Conservation (phyloP, 139 green algal species). For the Chlamydomonas urium region DNA sequence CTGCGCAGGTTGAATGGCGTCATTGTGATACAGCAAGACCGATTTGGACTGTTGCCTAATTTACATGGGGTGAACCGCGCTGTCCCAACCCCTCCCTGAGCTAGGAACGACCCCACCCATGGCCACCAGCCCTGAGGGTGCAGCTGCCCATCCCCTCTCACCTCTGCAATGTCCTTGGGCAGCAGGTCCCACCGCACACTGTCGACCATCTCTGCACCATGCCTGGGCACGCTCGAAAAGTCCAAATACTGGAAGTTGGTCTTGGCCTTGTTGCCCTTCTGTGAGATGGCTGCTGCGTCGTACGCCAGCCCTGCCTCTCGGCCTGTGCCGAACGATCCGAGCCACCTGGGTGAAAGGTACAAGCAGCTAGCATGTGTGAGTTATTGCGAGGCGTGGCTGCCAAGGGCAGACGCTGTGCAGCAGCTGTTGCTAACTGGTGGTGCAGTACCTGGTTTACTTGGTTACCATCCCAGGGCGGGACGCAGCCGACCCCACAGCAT, state of each 20-base stretch:
- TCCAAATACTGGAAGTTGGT: constrained; percentile 8
- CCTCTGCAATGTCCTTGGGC: constrained; percentile 16
- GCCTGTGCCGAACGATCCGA: constrained; percentile 65
- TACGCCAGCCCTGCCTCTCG: constrained; percentile 68
- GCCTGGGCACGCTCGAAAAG: constrained; percentile 4
- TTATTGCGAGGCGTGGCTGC: background rate
- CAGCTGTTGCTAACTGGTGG: background rate
- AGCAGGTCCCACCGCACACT: constrained; percentile 14
- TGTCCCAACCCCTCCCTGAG: too few relatives aligned
- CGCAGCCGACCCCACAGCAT: background rate
- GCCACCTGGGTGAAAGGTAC: constrained; percentile 43
- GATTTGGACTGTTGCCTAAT: too few relatives aligned
- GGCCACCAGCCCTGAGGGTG: too few relatives aligned
- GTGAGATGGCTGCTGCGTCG: constrained; percentile 65
- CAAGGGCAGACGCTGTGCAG: background rate
- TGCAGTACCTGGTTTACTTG: background rate
- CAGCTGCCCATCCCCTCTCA: constrained; percentile 5
- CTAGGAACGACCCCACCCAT: background rate
- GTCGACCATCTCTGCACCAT: background rate
- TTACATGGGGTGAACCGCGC: too few relatives aligned
- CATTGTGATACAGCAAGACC: too few relatives aligned
- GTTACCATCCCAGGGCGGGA: background rate
- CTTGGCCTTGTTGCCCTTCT: constrained; percentile 47
- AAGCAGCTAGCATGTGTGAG: background rate
- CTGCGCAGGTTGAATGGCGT: too few relatives aligned